Evolutionary conservation across 1,139 yeast species (phyloP).

Genomic region (Scheffersomyces illinoinensis): DNA sequence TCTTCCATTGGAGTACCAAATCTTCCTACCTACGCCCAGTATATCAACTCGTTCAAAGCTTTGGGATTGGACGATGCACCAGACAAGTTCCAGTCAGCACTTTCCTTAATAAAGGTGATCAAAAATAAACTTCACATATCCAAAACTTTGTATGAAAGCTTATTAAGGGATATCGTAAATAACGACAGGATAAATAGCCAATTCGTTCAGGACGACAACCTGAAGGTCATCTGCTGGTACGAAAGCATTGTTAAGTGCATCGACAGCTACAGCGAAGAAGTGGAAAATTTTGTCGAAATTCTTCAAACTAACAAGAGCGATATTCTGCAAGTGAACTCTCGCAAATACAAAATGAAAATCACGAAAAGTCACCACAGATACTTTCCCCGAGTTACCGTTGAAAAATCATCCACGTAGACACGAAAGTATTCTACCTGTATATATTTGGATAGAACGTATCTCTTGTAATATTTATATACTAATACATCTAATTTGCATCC

Average conservation of each 20-base stretch:
- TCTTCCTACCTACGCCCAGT: slow-evolving; percentile 50
- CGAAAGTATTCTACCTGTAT: not conserved
- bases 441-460: not conserved
- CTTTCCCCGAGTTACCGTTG: slow-evolving; percentile 34
- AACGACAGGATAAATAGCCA: slow-evolving; percentile 14
- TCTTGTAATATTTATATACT: not conserved
- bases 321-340: slow-evolving; percentile 5
- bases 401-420: not conserved
- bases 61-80: slow-evolving; percentile 5
- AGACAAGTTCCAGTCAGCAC: slow-evolving; percentile 6
- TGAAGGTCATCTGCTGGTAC: slow-evolving; percentile 21
- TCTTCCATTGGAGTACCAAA: slow-evolving; percentile 81
- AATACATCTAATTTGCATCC: not conserved
- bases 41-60: slow-evolving; percentile 17
- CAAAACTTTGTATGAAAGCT: slow-evolving; percentile 6
- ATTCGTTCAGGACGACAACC: slow-evolving; percentile 17
- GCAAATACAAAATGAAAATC: slow-evolving; percentile 15
- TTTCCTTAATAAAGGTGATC: slow-evolving; percentile 6
- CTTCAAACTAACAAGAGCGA: slow-evolving; percentile 5
- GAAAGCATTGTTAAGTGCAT: slow-evolving; percentile 27
- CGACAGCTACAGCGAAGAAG: slow-evolving; percentile 20
- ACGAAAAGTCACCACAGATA: slow-evolving; percentile 37
- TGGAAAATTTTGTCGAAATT: slow-evolving; percentile 12
- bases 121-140: slow-evolving; percentile 11
- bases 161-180: slow-evolving; percentile 8